Conservation (phyloP, 208 protist genomes). For the Wallacemonas sp. region DNA sequence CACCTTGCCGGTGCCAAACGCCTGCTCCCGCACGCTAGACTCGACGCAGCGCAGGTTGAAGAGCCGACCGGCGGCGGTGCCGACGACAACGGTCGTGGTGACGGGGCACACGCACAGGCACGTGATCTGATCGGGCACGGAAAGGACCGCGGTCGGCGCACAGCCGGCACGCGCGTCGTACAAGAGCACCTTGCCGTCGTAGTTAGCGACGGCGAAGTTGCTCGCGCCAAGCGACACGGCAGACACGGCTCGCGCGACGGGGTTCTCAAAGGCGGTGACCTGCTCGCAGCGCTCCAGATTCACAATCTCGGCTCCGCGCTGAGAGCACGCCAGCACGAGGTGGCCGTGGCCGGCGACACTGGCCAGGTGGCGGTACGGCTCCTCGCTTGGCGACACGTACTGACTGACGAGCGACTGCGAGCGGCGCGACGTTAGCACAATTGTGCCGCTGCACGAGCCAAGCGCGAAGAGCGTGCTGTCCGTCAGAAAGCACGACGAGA, state of each 20-base stretch:
- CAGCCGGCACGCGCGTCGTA: slow-evolving; percentile 49
- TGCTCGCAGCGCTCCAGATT: slow-evolving; percentile 38
- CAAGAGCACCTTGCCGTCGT: slow-evolving; percentile 68
- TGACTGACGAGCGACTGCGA: slow-evolving; percentile 32
- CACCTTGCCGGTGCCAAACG: slow-evolving; percentile 47
- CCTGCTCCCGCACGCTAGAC: slow-evolving; percentile 48
- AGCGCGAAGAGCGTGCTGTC: slow-evolving; percentile 39
- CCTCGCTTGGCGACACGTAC: slow-evolving; percentile 28
- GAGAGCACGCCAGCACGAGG: slow-evolving; percentile 40
- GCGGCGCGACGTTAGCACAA: slow-evolving; percentile 40
- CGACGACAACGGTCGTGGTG: slow-evolving; percentile 34
- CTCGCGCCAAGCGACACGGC: slow-evolving; percentile 28
- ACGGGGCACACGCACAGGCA: slow-evolving; percentile 30
- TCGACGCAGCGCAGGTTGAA: slow-evolving; percentile 56
- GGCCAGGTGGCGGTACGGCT: slow-evolving; percentile 35
- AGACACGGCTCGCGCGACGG: slow-evolving; percentile 38
- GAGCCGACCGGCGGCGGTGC: slow-evolving; percentile 60
- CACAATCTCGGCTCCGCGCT: slow-evolving; percentile 37
- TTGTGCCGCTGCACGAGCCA: slow-evolving; percentile 36
- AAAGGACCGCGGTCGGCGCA: slow-evolving; percentile 31
- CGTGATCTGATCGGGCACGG: slow-evolving; percentile 64
- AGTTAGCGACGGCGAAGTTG: slow-evolving; percentile 55
- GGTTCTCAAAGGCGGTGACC: slow-evolving; percentile 30
- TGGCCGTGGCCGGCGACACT: slow-evolving; percentile 22
- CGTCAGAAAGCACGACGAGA: slow-evolving; percentile 48